Conservation (phyloP, 768 basidiomycete species). For the Panaeolus cyanescens region DNA sequence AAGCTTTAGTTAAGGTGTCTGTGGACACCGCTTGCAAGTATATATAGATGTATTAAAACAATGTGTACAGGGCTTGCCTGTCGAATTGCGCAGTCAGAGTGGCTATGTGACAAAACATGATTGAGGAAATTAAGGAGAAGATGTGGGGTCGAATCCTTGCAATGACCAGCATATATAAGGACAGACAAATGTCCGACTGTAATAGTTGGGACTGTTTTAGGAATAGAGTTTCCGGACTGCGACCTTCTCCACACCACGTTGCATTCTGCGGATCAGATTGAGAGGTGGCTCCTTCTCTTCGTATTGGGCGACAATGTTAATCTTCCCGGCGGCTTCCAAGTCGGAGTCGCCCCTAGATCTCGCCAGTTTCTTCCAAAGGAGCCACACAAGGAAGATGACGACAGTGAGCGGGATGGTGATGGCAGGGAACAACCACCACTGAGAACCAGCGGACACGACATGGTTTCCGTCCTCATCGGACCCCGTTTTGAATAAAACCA, state of each 20-base stretch:
- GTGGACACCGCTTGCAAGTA: not conserved
- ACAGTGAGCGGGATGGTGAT: constrained; percentile 10
- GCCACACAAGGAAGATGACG: constrained; percentile 9
- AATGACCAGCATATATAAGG: not conserved
- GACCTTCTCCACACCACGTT: not conserved
- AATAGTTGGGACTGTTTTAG: too few species aligned
- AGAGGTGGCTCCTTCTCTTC: constrained; percentile 1
- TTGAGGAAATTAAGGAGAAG: not conserved
- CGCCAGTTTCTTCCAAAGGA: constrained; percentile 7
- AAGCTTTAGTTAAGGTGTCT: not conserved
- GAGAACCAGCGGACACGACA: not conserved
- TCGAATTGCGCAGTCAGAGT: not conserved
- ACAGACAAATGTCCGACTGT: not conserved
- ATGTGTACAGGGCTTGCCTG: not conserved
- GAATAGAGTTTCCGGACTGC: constrained; percentile 2
- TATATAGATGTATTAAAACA: not conserved
- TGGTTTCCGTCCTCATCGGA: not conserved
- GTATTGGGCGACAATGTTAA: not conserved
- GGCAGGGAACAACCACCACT: constrained; percentile 10
- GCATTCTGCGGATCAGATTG: constrained; percentile 1
- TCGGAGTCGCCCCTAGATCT: constrained; percentile 2
- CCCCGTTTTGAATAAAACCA: constrained; percentile 9
- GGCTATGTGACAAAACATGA: not conserved
- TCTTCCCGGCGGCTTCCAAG: constrained; percentile 2
- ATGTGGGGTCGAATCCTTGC: not conserved